Base-by-base conservation (phyloP, 176 grass and related monocot species). In the Rhipidocladum racemiflorum region DNA sequence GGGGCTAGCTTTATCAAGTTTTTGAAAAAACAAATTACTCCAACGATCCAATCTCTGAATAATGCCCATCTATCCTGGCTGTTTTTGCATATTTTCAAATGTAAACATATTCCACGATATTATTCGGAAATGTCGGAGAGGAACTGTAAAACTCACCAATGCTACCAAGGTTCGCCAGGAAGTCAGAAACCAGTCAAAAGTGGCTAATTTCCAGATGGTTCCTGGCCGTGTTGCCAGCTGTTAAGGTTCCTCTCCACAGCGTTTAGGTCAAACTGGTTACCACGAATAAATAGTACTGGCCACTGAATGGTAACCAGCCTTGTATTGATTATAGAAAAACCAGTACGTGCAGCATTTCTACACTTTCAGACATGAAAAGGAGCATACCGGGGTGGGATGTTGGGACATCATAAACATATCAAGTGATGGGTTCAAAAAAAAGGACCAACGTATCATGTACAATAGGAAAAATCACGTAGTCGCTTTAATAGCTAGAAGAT, bases 231-330 rank as follows among this genome's bases (percentile, higher is more conserved):
- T 65, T 3, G 15, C 16, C 24, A 1, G 23, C 60, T 78, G 23
- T 65, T 64, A 84, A 84, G 45, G 70, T 75, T 84, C 61, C 42
- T 65, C 57, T 20, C 71, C 61, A 75, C 35, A 67, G 18, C 23
- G 39, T 70, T 75, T 43, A 76, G 40, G 10, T 56, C 46, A 56
- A 44, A 76, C 11, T 57, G 61, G 51, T 75, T 84, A 65, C 60
- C 44, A 75, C 59, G 16, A 62, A n/a, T 64, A 53, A 83, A 20
- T 34, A 66, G 9, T 21, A 67, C 16, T 44, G 72, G 45, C 36
- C 36, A 57, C 38, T 61, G 20, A 67, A 2, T 29, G 11, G 70
- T 43, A 65, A 83, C 30, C 20, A 75, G 4, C 27, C 17, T 76
- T 68, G 17, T 60, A 60, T 3, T 32, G 8, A 32, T 76, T 65